These are phyloP conservation scores for Torulaspora globosa DNA, from an alignment of 1,139 yeast genomes.

Conservation along the genomic window DNA sequence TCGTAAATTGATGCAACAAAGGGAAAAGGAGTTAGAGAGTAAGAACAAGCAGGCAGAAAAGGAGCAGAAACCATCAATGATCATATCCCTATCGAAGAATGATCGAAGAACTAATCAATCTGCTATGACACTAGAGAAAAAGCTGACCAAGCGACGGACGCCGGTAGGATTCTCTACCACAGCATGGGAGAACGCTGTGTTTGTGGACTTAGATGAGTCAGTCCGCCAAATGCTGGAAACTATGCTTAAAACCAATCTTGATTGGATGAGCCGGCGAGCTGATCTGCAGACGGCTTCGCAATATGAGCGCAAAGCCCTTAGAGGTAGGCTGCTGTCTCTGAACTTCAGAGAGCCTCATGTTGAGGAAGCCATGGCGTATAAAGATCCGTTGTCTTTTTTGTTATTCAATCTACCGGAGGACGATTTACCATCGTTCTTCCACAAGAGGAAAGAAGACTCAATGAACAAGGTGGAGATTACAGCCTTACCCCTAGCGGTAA, in stretches of 20 bases:
- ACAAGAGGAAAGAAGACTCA: conserved; percentile 44
- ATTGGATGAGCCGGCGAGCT: conserved; percentile 45
- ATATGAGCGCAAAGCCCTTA: conserved; percentile 21
- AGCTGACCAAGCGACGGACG: conserved; percentile 5
- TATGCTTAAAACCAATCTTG: conserved; percentile 50
- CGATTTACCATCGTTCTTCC: conserved; percentile 62
- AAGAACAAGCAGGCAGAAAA: conserved; percentile 38
- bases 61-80: conserved; percentile 36
- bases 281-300: conserved; percentile 17
- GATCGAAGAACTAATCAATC: conserved; percentile 4
- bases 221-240: conserved; percentile 52
- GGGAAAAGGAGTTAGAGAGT: conserved; percentile 45
- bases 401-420: conserved; percentile 89
- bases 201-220: conserved; percentile 40
- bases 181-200: conserved; percentile 62
- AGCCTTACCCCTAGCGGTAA: conserved; percentile 29
- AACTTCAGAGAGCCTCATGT: conserved; percentile 74
- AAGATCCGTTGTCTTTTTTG: conserved; percentile 74
- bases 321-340: conserved; percentile 36
- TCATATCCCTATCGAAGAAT: conserved; percentile 21
- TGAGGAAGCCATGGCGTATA: conserved; percentile 63
- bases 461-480: conserved; percentile 47
- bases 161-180: conserved; percentile 49
- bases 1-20: conserved; percentile 43
- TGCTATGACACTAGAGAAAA: not conserved